Conservation (phyloP, 2,329 filamentous ascomycete species). For the Paecilomyces formosus region DNA sequence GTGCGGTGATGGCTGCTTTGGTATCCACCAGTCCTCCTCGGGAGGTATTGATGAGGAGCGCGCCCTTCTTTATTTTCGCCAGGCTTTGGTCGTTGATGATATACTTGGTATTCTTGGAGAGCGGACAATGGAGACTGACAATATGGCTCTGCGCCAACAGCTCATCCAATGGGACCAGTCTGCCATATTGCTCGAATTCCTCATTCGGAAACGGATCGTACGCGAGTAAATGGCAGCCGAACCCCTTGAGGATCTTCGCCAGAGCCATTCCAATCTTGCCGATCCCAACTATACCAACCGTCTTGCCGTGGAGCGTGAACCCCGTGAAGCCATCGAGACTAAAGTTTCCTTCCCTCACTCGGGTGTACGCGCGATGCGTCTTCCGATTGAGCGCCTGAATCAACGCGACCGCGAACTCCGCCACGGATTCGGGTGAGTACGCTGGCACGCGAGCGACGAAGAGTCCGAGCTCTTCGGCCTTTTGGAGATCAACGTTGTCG, state of each 20-base stretch:
- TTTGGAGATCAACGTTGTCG: conserved; percentile 58
- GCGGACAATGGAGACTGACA: conserved; percentile 59
- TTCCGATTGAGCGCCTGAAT: conserved; percentile 61
- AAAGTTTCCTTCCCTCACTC: conserved; percentile 63
- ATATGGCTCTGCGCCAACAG: conserved; percentile 53
- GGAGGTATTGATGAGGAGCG: conserved; percentile 61
- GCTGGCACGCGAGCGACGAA: conserved; percentile 60
- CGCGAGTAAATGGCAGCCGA: conserved; percentile 56
- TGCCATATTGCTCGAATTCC: conserved; percentile 42
- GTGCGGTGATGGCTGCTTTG: conserved; percentile 49
- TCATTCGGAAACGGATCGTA: conserved; percentile 51
- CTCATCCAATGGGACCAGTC: conserved; percentile 47
- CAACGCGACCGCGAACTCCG: conserved; percentile 62
- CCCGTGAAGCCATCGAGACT: conserved; percentile 54
- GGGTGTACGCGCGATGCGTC: conserved; percentile 61
- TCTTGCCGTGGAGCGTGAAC: conserved; percentile 55
- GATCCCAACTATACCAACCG: conserved; percentile 58
- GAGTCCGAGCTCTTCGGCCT: conserved; percentile 48
- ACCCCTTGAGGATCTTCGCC: conserved; percentile 56
- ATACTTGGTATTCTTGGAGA: conserved; percentile 53
- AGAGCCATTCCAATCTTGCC: conserved; percentile 59
- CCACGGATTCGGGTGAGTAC: conserved; percentile 63
- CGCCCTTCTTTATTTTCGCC: conserved; percentile 50
- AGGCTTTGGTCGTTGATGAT: conserved; percentile 53
- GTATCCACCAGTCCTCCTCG: conserved; percentile 59